Percentiles rank a stretch among this genome's conserved stretches.
phyloP scores from a whole-genome alignment of 2,329 filamentous ascomycete species.

The Colletotrichum incanum region DNA sequence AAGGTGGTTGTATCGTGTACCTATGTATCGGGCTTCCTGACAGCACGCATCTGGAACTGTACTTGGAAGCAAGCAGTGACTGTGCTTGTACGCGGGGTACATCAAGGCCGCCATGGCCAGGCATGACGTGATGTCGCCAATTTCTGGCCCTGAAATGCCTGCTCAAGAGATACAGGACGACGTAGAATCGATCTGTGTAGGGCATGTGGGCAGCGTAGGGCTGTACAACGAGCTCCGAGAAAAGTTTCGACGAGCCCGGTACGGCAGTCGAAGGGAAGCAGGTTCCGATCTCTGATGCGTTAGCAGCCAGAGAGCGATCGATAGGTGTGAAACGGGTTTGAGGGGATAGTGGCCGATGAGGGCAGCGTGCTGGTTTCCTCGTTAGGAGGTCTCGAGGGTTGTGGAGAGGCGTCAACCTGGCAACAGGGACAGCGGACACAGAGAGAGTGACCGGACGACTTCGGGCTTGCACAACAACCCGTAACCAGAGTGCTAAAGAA shows the following conservation, averaged over 20 bases:
- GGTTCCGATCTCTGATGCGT: constrained; percentile 27
- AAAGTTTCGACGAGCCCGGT: constrained; percentile 27
- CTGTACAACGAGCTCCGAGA: constrained; percentile 17
- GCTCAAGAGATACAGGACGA: background rate
- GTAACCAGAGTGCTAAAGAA: constrained; percentile 23
- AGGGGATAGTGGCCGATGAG: constrained; percentile 15
- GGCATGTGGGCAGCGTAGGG: constrained; percentile 7
- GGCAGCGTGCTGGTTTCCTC: background rate
- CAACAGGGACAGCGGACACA: background rate
- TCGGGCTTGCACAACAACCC: constrained; percentile 1
- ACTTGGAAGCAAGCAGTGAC: constrained; percentile 21
- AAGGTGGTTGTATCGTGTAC: background rate
- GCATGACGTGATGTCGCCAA: constrained; percentile 20
- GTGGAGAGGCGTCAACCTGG: constrained; percentile 22
- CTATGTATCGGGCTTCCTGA: constrained; percentile 26
- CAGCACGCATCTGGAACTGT: constrained; percentile 22
- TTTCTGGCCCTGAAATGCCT: background rate
- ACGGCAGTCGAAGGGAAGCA: constrained; percentile 20
- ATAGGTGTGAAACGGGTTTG: constrained; percentile 37
- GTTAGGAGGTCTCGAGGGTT: constrained; percentile 20
- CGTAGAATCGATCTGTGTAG: background rate
- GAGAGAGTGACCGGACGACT: constrained; percentile 18
- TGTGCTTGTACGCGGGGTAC: constrained; percentile 14
- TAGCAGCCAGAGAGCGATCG: constrained; percentile 15
- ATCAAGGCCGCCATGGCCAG: constrained; percentile 15